Percentiles rank a stretch among this genome's conserved stretches.
These are phyloP conservation scores for Amoebophrya sp. DNA, from an alignment of 169 alveolate species.

Conservation along the genomic window DNA sequence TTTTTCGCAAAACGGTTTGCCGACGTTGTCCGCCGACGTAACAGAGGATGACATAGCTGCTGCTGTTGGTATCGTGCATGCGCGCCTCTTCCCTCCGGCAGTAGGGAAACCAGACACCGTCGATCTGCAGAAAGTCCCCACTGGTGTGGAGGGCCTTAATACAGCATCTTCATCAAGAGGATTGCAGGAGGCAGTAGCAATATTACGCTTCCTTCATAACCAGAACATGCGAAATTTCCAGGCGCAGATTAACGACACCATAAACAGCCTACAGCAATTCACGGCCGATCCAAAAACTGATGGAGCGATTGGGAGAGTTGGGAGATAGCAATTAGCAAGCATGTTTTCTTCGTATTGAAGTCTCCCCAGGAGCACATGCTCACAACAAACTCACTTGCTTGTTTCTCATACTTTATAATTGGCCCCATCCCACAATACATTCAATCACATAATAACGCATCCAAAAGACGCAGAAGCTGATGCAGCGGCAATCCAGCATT, in stretches of 20 bases:
- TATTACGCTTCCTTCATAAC: background rate
- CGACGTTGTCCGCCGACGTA: background rate
- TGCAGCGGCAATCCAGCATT: no score
- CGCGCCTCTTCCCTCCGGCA: background rate
- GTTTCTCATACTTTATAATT: no score
- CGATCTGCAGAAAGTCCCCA: no score
- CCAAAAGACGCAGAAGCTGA: no score
- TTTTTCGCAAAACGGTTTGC: background rate
- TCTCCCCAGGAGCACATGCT: no score
- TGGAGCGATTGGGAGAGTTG: background rate
- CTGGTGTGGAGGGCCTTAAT: no score
- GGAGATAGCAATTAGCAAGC: no score
- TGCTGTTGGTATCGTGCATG: background rate
- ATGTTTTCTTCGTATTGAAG: no score
- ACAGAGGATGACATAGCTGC: background rate
- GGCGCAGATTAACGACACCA: background rate
- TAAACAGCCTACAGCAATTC: background rate
- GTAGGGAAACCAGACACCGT: background rate
- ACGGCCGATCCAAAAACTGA: background rate
- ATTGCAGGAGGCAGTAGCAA: background rate
- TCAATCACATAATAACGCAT: no score
- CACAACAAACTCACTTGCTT: no score
- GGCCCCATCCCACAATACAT: no score
- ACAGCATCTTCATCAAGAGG: no score
- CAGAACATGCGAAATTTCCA: background rate